These are phyloP conservation scores for Arctium minus DNA, from an alignment of 129 eudicot species.

Conservation along the genomic window DNA sequence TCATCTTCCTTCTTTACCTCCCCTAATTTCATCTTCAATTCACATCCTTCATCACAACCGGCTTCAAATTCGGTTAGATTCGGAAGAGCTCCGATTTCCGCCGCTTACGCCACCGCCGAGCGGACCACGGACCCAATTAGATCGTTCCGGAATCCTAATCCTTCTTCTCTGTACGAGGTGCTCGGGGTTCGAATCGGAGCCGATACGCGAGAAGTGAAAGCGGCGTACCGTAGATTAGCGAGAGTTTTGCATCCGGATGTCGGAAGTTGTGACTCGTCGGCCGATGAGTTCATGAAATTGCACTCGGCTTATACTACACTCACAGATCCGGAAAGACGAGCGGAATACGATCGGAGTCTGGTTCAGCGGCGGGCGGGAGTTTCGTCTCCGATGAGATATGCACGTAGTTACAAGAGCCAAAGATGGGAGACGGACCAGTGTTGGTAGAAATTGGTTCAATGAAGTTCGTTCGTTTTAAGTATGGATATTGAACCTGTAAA, in stretches of 20 bases:
- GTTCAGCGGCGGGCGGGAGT: conserved; percentile 22
- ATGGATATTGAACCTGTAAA: background rate
- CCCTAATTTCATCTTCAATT: conserved; percentile 12
- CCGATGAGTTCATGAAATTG: conserved; percentile 56
- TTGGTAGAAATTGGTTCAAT: conserved; percentile 41
- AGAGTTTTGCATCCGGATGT: conserved; percentile 72
- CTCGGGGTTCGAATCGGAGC: conserved; percentile 62
- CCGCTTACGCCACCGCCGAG: conserved; percentile 37
- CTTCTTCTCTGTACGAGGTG: conserved; percentile 53
- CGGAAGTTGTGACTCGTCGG: conserved; percentile 25
- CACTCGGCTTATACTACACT: conserved; percentile 67
- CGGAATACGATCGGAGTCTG: conserved; percentile 58
- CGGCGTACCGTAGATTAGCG: conserved; percentile 68
- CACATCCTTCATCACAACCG: background rate
- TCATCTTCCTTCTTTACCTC: conserved; percentile 12
- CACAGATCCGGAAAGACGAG: conserved; percentile 66
- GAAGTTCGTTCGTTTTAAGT: background rate
- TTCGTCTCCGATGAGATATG: conserved; percentile 10
- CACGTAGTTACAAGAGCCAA: conserved; percentile 12
- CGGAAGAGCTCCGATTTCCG: conserved; percentile 23
- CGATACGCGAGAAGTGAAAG: conserved; percentile 52
- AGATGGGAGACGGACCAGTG: conserved; percentile 85
- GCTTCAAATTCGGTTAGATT: background rate
- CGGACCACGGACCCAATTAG: background rate
- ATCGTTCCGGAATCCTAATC: background rate